Conservation (phyloP, 352 stramenopile species). For the Aphanomyces euteiches region DNA sequence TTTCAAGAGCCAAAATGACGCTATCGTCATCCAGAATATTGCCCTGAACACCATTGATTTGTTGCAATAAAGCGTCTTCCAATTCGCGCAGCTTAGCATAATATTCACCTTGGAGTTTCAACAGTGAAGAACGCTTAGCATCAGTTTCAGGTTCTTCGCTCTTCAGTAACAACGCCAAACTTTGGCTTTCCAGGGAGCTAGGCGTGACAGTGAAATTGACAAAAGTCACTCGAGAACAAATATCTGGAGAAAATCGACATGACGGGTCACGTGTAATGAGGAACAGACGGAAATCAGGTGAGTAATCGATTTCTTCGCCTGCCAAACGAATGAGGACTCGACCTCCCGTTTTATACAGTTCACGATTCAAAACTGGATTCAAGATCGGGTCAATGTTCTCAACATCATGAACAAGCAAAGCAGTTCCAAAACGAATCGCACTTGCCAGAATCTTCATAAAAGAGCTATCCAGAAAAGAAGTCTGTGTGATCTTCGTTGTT, state of each 20-base stretch:
- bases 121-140: constrained; percentile 91
- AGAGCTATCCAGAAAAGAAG: constrained; percentile 97
- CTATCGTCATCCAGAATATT: constrained; percentile 99
- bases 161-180: constrained; percentile 94
- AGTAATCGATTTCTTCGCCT: constrained; percentile 99
- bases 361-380: constrained; percentile 99
- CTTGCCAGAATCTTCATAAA: constrained; percentile 99
- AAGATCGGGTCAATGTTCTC: constrained; percentile 99
- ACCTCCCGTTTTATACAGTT: constrained; percentile 98
- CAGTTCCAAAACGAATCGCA: constrained; percentile 98
- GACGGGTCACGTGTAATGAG: constrained; percentile 97
- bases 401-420: constrained; percentile 98
- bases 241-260: constrained; percentile 97
- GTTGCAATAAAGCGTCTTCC: constrained; percentile 97
- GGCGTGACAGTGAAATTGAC: constrained; percentile 99
- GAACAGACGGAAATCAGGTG: constrained; percentile 97
- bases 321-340: constrained; percentile 96
- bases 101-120: constrained; percentile 98
- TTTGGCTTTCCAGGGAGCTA: constrained; percentile 96
- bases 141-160: constrained; percentile 97
- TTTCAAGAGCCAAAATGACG: constrained; percentile 98
- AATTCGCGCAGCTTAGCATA: constrained; percentile 95
- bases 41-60: constrained; percentile 98
- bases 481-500: constrained; percentile 95
- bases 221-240: constrained; percentile 98